Evolutionary conservation across 805 yeast genomes (phyloP), one percentile per base, ranked within the genome.

Genomic region (Metschnikowia kofuensis): DNA sequence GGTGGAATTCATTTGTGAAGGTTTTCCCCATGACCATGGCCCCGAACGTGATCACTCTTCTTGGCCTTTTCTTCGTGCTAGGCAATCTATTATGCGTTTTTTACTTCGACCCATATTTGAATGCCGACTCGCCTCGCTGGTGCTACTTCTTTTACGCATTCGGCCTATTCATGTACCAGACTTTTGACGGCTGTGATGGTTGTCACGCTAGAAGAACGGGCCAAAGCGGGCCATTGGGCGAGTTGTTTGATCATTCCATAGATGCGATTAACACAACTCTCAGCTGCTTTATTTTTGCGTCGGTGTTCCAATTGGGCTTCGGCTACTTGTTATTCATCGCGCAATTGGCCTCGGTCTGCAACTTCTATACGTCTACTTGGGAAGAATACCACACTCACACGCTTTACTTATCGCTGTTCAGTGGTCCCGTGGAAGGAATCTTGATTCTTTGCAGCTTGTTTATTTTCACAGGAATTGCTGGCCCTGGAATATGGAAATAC

Each of bases 341-440:
- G 4, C 90, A 87, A 57, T 84, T 87, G 64, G 89, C 87, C 5
- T 73, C 87, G 2, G 75, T 88, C 45, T 80, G 85, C 52, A 91
- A 91, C 66, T 92, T 91, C 65, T 91, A 90, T 64, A 64, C 88
- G 43, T 84, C 95, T 35, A 91, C 97, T 0, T 91, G 97, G 97
- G 98, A 91, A 68, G 97, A 90, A 64, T 91, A 81, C 65, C 92
- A 90, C 63, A 91, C 97, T 0, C 95, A 89, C 59, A 83, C 82
- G 41, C 72, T 91, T 44, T 91, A 77, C 65, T 72, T 91, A 45
- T 82, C 92, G 34, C 83, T 78, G 53, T 83, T 89, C 59, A 86
- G 95, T 12, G 98, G 98, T 0, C 98, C 98, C 0, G 97, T 92
- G 4, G 98, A 91, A 67, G 98, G 98, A 2, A 87, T 91, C 29